Conservation (phyloP, 441 rosid species). For the Gossypium gossypioides region DNA sequence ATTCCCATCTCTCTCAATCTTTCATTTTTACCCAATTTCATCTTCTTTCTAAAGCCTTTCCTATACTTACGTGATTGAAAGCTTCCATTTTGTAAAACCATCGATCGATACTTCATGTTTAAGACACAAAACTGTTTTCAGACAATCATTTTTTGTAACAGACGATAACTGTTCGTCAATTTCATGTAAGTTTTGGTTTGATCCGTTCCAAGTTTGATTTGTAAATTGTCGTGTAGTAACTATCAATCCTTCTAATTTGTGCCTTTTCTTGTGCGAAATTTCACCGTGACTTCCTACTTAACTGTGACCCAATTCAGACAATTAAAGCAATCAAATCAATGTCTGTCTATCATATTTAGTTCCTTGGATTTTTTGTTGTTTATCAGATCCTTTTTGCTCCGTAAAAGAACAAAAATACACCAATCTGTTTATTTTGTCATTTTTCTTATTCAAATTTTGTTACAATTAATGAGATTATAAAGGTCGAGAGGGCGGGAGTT, state of each 20-base stretch:
- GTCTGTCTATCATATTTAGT: neutral
- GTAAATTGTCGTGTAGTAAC: slow-evolving; percentile 24
- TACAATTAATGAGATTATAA: neutral
- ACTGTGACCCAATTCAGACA: neutral
- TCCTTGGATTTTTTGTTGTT: neutral
- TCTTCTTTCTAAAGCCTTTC: neutral
- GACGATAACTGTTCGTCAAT: neutral
- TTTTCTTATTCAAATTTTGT: neutral
- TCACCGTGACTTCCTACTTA: neutral
- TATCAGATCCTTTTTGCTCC: neutral
- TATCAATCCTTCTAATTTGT: neutral
- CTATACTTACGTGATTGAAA: slow-evolving; percentile 3
- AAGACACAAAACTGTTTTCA: neutral
- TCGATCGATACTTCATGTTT: neutral
- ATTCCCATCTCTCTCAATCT: neutral
- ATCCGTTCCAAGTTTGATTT: slow-evolving; percentile 21
- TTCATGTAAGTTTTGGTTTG: neutral
- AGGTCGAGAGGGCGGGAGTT: neutral
- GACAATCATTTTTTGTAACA: neutral
- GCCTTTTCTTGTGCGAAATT: neutral
- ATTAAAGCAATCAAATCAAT: slow-evolving; percentile 12
- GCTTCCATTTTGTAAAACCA: neutral
- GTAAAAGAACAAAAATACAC: neutral
- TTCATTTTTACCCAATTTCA: neutral
- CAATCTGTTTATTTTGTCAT: neutral